A percentile compares a stretch with the other conserved stretches of the same genome.
Evolutionary conservation across 768 basidiomycete genomes (phyloP).

Genomic region (Psilocybe tampanensis): DNA sequence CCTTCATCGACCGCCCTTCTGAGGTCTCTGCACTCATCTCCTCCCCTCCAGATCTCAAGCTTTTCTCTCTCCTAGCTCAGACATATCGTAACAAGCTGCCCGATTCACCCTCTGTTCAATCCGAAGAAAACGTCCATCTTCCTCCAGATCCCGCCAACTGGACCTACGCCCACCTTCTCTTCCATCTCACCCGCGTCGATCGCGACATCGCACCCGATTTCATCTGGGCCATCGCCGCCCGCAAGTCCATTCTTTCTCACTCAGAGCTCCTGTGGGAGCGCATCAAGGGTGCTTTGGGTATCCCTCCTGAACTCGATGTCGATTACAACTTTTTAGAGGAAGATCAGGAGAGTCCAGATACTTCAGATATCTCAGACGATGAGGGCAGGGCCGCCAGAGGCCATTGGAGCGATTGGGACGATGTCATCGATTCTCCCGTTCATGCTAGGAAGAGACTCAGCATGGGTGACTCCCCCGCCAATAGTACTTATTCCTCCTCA

Average conservation of each 20-base stretch:
- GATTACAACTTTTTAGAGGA: conserved; percentile 44
- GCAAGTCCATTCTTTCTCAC: conserved; percentile 74
- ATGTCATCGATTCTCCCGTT: conserved; percentile 45
- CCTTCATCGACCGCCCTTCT: conserved; percentile 80
- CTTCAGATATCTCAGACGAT: conserved; percentile 45
- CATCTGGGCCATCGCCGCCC: conserved; percentile 71
- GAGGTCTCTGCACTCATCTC: conserved; percentile 76
- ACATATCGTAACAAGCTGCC: conserved; percentile 49
- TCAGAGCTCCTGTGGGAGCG: conserved; percentile 93
- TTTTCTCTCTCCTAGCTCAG: conserved; percentile 75
- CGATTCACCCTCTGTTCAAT: neutral
- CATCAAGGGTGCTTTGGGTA: conserved; percentile 83
- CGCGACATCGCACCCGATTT: conserved; percentile 68
- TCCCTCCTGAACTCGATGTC: conserved; percentile 81
- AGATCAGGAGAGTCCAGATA: conserved; percentile 31
- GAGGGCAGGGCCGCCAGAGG: conserved; percentile 35
- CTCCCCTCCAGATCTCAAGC: conserved; percentile 63
- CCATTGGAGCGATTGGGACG: conserved; percentile 46
- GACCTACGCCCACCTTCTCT: conserved; percentile 69
- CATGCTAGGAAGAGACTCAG: conserved; percentile 28
- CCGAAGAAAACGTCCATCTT: conserved; percentile 28
- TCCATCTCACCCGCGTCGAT: conserved; percentile 67
- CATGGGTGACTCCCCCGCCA: conserved; percentile 19
- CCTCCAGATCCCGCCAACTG: conserved; percentile 66
- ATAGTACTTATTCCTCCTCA: conserved; percentile 16